These are phyloP conservation scores for Piper longum DNA, from an alignment of 164 flowering plant species.

Conservation along the genomic window DNA sequence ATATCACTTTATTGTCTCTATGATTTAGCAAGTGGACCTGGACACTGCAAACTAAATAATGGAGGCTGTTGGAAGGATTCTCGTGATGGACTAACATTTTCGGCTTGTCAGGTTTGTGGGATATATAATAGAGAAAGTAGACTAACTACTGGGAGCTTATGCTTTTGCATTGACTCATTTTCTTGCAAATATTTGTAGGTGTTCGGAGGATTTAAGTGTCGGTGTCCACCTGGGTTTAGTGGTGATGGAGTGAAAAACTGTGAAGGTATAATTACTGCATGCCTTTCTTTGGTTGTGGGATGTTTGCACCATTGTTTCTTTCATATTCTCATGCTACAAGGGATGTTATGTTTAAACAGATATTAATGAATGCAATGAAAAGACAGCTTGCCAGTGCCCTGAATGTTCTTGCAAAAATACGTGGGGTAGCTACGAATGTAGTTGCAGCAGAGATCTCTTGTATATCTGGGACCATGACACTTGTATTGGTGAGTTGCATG, in stretches of 20 bases:
- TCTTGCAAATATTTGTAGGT: constrained; percentile 27
- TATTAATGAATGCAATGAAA: constrained; percentile 83
- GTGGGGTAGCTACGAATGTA: constrained; percentile 94
- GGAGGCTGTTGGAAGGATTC: constrained; percentile 97
- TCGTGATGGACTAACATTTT: constrained; percentile 44
- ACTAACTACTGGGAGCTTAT: neutral
- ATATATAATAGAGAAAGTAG: neutral
- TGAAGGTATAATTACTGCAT: constrained; percentile 35
- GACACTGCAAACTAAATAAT: constrained; percentile 75
- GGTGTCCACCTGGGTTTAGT: constrained; percentile 75
- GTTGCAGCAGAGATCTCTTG: constrained; percentile 49
- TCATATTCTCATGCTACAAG: no score
- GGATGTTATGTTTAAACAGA: constrained; percentile 21
- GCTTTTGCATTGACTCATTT: constrained; percentile 1
- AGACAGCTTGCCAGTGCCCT: constrained; percentile 70
- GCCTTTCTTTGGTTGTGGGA: neutral
- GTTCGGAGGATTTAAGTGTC: constrained; percentile 35
- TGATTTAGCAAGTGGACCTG: constrained; percentile 83
- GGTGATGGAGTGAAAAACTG: constrained; percentile 85
- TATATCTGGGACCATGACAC: constrained; percentile 84
- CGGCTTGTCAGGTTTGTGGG: constrained; percentile 74
- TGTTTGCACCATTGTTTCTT: no score
- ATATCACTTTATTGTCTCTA: neutral
- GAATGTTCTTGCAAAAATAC: constrained; percentile 89
- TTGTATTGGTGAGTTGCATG: constrained; percentile 60